Evolutionary conservation across 768 basidiomycete species (phyloP), one percentile per base, ranked within the genome.

Genomic region (Tricholoma saponaceum): DNA sequence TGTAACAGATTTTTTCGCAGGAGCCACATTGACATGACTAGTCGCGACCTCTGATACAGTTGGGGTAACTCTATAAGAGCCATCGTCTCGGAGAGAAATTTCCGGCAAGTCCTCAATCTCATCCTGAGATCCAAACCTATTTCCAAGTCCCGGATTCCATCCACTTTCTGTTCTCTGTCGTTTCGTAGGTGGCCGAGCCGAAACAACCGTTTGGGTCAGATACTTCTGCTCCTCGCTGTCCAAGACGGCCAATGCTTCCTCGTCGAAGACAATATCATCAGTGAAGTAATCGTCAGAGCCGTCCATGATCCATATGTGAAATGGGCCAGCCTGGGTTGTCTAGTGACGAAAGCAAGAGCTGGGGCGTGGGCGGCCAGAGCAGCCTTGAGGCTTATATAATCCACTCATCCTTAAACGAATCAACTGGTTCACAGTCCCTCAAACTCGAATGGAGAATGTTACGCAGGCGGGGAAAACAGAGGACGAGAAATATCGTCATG

Each of bases 251-350:
- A 89, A 69, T 0, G 83, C 77, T 58, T 80, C 74, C 52, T 82
- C 85, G 65, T 90, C 86, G 41, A 90, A 70, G 43, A 82, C 75
- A 59, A 87, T 74, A 55, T 85, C 85, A 67, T 87, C 86, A 62
- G 77, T 74, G 68, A 79, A 77, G 67, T 85, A 85, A 66, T 85
- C 80, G 70, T 89, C 89, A 28, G 80, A 83, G 71, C 81, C 81
- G 63, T 80, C 73, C 85, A 87, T 88, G 46, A 47, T 35, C 55
- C 59, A 33, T 51, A n/a, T 52, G n/a, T 18, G 20, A 18, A 41
- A 50, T 50, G 26, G 16, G 28, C 6, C 47, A n/a, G 52, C 4
- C 14, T 46, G 22, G 23, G 23, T 43, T 3, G 37, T 6, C 5
- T 39, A n/a, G n/a, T 39, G 16, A 14, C 37, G 37, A 39, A 39